Conservation (phyloP, 2,329 filamentous ascomycete genomes). For the Calcarisporium arbuscula region DNA sequence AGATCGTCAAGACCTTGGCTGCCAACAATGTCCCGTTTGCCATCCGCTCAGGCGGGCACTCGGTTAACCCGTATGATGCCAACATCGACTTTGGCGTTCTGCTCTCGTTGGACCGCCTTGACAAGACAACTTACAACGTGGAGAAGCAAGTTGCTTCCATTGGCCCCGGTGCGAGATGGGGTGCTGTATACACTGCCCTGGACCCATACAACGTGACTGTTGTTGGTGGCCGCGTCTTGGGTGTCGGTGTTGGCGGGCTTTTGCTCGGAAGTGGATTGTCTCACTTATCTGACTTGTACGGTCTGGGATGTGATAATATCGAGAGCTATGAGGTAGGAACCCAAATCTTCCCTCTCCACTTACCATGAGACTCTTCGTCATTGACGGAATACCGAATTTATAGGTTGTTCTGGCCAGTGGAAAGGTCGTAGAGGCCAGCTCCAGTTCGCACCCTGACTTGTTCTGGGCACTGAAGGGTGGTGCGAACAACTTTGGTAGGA, state of each 20-base stretch:
- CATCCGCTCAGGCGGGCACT: constrained; percentile 21
- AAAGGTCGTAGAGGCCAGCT: constrained; percentile 32
- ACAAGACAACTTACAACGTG: constrained; percentile 10
- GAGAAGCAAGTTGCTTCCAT: constrained; percentile 30
- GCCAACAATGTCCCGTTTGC: constrained; percentile 15
- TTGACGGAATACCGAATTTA: too few species aligned
- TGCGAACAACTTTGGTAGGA: constrained; percentile 51
- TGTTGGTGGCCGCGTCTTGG: constrained; percentile 34
- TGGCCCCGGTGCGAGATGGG: constrained; percentile 37
- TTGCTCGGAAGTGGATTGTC: constrained; percentile 12
- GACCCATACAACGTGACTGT: constrained; percentile 27
- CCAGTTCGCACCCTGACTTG: constrained; percentile 39
- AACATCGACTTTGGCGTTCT: constrained; percentile 18
- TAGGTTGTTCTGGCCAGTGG: constrained; percentile 39
- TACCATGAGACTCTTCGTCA: too few species aligned
- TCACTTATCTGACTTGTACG: background rate
- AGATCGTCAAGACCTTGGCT: constrained; percentile 9
- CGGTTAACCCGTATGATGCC: constrained; percentile 15
- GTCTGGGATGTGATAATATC: background rate
- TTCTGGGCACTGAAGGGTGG: constrained; percentile 54
- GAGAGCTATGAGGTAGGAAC: too few species aligned
- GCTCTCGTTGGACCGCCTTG: constrained; percentile 14
- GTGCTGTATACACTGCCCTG: constrained; percentile 10
- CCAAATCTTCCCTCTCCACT: too few species aligned
- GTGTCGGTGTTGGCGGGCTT: constrained; percentile 17